A percentile compares a stretch with the other conserved stretches of the same genome.
phyloP scores from a whole-genome alignment of 2,329 filamentous ascomycete genomes.

The Phaeomoniella chlamydospora region DNA sequence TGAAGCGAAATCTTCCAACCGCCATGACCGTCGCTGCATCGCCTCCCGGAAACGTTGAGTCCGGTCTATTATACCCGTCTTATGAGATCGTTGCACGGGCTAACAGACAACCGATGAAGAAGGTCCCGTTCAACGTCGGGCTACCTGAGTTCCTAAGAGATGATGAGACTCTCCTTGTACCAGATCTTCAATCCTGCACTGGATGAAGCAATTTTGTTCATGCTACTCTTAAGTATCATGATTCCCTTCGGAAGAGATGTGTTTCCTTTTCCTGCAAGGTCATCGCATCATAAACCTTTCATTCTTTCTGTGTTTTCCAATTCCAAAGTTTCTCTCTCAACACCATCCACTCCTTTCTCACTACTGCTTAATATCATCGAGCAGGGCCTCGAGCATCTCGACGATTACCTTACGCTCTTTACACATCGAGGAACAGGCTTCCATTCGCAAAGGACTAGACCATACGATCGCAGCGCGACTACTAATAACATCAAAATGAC shows the following conservation, averaged over 20 bases:
- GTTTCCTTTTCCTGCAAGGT: background rate
- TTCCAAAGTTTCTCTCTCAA: background rate
- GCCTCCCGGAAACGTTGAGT: background rate
- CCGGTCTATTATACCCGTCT: background rate
- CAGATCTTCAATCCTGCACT: background rate
- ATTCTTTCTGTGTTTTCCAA: background rate
- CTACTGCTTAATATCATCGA: background rate
- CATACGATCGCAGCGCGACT: background rate
- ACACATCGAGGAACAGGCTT: background rate
- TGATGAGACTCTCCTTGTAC: background rate
- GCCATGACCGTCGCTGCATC: background rate
- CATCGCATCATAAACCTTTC: background rate
- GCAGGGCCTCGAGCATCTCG: slow-evolving; percentile 1
- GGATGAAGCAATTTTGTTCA: background rate
- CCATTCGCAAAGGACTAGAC: background rate
- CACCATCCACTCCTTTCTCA: background rate
- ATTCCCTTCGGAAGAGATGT: background rate
- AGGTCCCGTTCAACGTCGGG: background rate
- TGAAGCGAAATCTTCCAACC: background rate
- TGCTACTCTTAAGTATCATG: background rate
- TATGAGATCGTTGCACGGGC: background rate
- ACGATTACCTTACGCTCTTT: slow-evolving; percentile 1
- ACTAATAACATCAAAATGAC: slow-evolving; percentile 1
- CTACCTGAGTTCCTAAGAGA: background rate
- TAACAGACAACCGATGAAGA: background rate